A percentile compares a stretch with the other conserved stretches of the same genome.
Evolutionary conservation across 495 filamentous ascomycete species (phyloP).

Genomic region (Corynascus novoguineensis): DNA sequence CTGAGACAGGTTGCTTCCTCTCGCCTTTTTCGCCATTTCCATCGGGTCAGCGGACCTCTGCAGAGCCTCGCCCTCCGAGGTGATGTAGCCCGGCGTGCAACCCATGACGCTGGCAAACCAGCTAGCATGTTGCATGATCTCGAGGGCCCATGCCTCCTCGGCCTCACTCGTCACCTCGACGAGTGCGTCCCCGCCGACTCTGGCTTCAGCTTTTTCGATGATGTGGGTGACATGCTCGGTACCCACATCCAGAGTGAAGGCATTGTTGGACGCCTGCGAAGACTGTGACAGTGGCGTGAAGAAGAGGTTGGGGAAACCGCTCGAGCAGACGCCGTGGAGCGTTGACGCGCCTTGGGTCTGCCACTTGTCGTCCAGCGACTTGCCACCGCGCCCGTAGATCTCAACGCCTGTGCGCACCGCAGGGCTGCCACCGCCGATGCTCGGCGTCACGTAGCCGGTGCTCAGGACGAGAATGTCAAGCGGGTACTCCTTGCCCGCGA

Average conservation of each 20-base stretch:
- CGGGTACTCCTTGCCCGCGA: slow-evolving; percentile 34
- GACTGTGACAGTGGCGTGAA: slow-evolving; percentile 39
- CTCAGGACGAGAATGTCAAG: slow-evolving; percentile 46
- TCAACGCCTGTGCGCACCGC: slow-evolving; percentile 31
- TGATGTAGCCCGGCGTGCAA: slow-evolving; percentile 57
- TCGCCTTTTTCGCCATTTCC: slow-evolving; percentile 30
- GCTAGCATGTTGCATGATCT: slow-evolving; percentile 37
- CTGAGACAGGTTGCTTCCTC: slow-evolving; percentile 17
- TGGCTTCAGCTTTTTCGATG: slow-evolving; percentile 36
- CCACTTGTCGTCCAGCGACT: slow-evolving; percentile 44
- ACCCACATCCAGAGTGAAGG: slow-evolving; percentile 37
- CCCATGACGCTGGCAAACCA: slow-evolving; percentile 35
- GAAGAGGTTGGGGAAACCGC: slow-evolving; percentile 53
- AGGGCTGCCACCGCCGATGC: slow-evolving; percentile 29
- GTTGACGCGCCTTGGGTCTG: slow-evolving; percentile 31
- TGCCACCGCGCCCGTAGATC: slow-evolving; percentile 39
- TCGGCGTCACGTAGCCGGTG: slow-evolving; percentile 44
- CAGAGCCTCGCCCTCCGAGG: slow-evolving; percentile 38
- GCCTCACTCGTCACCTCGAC: slow-evolving; percentile 41
- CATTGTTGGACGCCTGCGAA: slow-evolving; percentile 37
- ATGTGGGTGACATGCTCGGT: slow-evolving; percentile 43
- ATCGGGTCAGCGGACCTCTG: slow-evolving; percentile 18
- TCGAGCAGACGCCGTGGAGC: slow-evolving; percentile 42
- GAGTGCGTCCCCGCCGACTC: slow-evolving; percentile 25
- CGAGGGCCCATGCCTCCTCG: slow-evolving; percentile 44